phyloP scores from a whole-genome alignment of 2,329 filamentous ascomycete genomes.

The Metarhizium guizhouense region DNA sequence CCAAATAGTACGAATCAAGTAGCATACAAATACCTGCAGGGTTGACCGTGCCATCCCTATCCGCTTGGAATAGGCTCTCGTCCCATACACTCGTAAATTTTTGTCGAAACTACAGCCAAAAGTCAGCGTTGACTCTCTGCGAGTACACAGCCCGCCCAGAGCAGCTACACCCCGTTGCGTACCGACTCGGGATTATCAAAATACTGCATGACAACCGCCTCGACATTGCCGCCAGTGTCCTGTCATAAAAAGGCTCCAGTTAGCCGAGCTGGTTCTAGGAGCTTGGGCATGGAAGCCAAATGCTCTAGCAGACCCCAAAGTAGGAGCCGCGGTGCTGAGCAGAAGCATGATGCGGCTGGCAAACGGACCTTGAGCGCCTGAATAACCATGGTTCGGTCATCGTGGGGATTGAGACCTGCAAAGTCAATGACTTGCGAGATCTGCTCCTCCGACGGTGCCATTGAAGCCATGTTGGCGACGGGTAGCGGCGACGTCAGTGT shows the following conservation, averaged over 20 bases:
- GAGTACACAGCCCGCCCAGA: neutral
- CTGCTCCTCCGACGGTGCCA: constrained; percentile 27
- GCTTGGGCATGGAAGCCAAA: neutral
- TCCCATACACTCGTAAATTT: constrained; percentile 44
- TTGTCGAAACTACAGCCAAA: constrained; percentile 29
- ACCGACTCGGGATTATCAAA: constrained; percentile 36
- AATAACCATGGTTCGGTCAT: constrained; percentile 30
- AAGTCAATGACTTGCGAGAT: constrained; percentile 34
- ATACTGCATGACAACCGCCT: constrained; percentile 42
- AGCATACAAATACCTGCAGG: constrained; percentile 35
- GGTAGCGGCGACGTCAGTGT: neutral
- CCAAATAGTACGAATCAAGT: neutral
- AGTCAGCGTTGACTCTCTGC: neutral
- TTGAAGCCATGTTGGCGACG: constrained; percentile 19
- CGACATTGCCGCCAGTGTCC: constrained; percentile 35
- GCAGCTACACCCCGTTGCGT: constrained; percentile 6
- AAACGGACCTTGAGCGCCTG: constrained; percentile 31
- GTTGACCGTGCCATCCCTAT: constrained; percentile 39
- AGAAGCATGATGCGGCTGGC: neutral
- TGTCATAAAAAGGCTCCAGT: constrained; percentile 7
- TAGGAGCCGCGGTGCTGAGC: neutral
- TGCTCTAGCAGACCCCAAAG: no score
- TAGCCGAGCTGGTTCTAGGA: neutral
- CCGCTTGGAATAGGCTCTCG: constrained; percentile 42
- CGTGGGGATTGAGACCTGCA: constrained; percentile 22